phyloP scores from a whole-genome alignment of 306 rosid genomes.

The Abrus pulchellus region DNA sequence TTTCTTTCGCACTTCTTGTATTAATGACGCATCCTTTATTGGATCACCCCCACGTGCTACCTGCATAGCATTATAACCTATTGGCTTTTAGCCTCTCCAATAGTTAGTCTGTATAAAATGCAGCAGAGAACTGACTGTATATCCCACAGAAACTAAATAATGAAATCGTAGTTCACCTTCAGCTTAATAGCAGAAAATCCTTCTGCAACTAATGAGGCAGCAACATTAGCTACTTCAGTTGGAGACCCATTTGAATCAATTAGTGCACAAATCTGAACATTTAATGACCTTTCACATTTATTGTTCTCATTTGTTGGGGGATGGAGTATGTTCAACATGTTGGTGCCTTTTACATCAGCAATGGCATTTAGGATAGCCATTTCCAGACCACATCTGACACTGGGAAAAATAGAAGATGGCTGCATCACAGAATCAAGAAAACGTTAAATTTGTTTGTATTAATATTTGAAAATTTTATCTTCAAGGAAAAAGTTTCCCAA shows the following conservation, averaged over 20 bases:
- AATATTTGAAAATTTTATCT: slow-evolving; percentile 14
- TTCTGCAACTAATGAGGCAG: slow-evolving; percentile 72
- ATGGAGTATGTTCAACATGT: slow-evolving; percentile 67
- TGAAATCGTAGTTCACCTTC: slow-evolving; percentile 62
- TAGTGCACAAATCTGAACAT: slow-evolving; percentile 81
- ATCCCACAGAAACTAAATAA: slow-evolving; percentile 28
- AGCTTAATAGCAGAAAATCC: slow-evolving; percentile 91
- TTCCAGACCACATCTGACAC: slow-evolving; percentile 99
- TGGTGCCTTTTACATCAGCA: slow-evolving; percentile 69
- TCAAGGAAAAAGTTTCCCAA: slow-evolving; percentile 25
- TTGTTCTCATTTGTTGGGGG: slow-evolving; percentile 53
- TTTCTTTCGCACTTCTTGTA: slow-evolving; percentile 82
- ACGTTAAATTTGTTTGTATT: slow-evolving; percentile 1
- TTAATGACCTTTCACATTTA: slow-evolving; percentile 49
- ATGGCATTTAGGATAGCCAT: slow-evolving; percentile 95
- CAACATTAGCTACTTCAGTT: slow-evolving; percentile 76
- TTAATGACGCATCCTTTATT: slow-evolving; percentile 70
- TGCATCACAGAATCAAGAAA: slow-evolving; percentile 52
- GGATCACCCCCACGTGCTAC: slow-evolving; percentile 82
- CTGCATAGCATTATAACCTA: slow-evolving; percentile 57
- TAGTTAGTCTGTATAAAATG: slow-evolving; percentile 28
- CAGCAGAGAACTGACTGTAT: slow-evolving; percentile 35
- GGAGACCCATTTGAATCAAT: slow-evolving; percentile 78
- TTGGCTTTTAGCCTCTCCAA: slow-evolving; percentile 38
- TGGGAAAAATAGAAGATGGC: slow-evolving; percentile 88